Base-by-base conservation (phyloP, 2,329 filamentous ascomycete genomes). In the Neurospora crassa region DNA sequence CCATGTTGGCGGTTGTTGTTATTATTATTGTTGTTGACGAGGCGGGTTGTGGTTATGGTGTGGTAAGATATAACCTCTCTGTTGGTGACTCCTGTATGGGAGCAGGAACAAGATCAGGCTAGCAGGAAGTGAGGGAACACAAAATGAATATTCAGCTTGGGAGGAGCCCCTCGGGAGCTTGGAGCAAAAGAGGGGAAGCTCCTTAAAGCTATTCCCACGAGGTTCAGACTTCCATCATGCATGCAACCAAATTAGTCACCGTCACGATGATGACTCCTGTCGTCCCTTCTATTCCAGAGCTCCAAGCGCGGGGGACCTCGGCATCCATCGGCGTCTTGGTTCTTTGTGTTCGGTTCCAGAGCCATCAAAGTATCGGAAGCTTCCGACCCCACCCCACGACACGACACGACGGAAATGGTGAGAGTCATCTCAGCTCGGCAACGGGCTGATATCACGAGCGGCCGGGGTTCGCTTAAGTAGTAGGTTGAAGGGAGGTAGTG, bases 1-100 rank as follows among this genome's bases (percentile, higher is more conserved):
- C 41, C 73, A 74, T 75, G 41, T 42, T 72, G 3, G 37, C 24
- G 45, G n/a, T 59, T 37, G 63, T 29, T 29, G 29, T 29, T 29
- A 1, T 29, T 24, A 24, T 24, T 29, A 1, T 29, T 24, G 3
- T 24, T 29, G 29, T 59, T 43, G 20, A 63, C 7, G 53, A 18
- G 20, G 45, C 45, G 45, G n/a, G 24, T 5, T 16, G 14, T 5
- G n/a, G 16, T 59, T 43, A 14, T 43, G 42, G 42, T 43, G 42
- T n/a, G 42, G 43, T 47, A 5, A n/a, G 11, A 24, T 47, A 24
- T 47, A 24, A 7, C 45, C 10, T 29, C 29, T 4, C 29, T 24
- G n/a, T 47, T 47, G 11, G 24, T 47, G 8, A 16, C 7, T 18
- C 45, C 24, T 18, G 7, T 18, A 16, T 59, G 14, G 7, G 14